Evolutionary conservation across 1,284 basidiomycete species (phyloP).

Genomic region (Hortiboletus rubellus): DNA sequence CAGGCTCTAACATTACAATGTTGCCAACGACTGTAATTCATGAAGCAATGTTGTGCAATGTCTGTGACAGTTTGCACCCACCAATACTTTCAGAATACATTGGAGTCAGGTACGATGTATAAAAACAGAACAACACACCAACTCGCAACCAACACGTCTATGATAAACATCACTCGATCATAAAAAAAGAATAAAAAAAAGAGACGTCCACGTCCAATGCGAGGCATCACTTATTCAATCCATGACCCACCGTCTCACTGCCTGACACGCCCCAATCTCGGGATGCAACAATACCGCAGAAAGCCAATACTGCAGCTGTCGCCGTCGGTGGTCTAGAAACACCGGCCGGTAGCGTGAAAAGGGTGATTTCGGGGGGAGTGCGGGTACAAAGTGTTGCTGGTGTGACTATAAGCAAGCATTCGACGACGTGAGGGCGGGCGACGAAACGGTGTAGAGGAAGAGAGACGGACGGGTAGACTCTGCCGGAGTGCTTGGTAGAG

Average conservation of each 20-base stretch:
- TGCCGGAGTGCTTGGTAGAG: slow-evolving; percentile 52
- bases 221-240: slow-evolving; percentile 33
- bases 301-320: slow-evolving; percentile 68
- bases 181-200: slow-evolving; percentile 21
- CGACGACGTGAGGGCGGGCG: background rate
- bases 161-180: background rate
- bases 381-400: slow-evolving; percentile 53
- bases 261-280: slow-evolving; percentile 63
- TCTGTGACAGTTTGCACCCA: no score
- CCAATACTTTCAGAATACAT: no score
- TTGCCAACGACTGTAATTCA: no score
- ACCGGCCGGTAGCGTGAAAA: slow-evolving; percentile 64
- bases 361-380: slow-evolving; percentile 69
- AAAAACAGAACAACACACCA: background rate
- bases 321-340: slow-evolving; percentile 70
- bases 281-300: slow-evolving; percentile 67
- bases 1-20: no score
- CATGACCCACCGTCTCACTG: slow-evolving; percentile 66
- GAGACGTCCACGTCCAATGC: no score
- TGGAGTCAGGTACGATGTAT: background rate
- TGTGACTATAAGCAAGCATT: slow-evolving; percentile 35
- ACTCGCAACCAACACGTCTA: background rate
- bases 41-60: no score
- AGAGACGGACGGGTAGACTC: slow-evolving; percentile 51
- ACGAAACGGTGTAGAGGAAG: background rate